Conservation (phyloP, 2,329 filamentous ascomycete genomes). For the Nemania abortiva region DNA sequence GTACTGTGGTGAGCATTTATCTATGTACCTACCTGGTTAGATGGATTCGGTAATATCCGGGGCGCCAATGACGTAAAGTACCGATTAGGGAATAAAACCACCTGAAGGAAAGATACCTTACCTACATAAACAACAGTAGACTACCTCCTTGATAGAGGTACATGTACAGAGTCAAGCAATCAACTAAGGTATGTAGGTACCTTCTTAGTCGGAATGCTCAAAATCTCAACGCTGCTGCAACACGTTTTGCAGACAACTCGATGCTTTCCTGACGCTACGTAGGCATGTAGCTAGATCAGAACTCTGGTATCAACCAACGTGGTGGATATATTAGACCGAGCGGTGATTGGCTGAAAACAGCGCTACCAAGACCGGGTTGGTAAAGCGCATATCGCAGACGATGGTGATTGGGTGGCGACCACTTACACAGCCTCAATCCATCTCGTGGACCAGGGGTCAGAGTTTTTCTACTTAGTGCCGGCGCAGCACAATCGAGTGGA, state of each 20-base stretch:
- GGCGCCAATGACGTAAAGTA: not conserved
- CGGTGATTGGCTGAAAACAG: conserved; percentile 18
- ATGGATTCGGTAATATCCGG: not conserved
- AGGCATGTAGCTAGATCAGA: not conserved
- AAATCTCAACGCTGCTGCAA: conserved; percentile 1
- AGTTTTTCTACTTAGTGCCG: conserved; percentile 23
- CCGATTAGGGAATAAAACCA: not conserved
- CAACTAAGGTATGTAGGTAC: too few relatives aligned
- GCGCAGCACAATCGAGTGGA: not conserved
- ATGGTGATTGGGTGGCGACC: conserved; percentile 41
- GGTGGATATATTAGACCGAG: conserved; percentile 11
- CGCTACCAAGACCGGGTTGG: conserved; percentile 14
- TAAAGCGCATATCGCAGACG: conserved; percentile 40
- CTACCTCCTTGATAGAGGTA: too few relatives aligned
- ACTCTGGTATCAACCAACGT: conserved; percentile 8
- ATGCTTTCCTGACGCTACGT: not conserved
- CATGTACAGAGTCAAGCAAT: too few relatives aligned
- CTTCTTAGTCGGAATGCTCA: too few relatives aligned
- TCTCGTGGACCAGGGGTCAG: conserved; percentile 38
- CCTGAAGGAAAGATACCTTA: not conserved
- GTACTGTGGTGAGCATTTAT: too few relatives aligned
- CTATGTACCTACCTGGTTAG: not conserved
- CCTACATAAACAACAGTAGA: not conserved
- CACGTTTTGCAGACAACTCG: not conserved
- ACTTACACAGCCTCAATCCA: conserved; percentile 48